Evolutionary conservation across 495 filamentous ascomycete genomes (phyloP), one percentile per base, ranked within the genome.

Genomic region (Podospora conica): DNA sequence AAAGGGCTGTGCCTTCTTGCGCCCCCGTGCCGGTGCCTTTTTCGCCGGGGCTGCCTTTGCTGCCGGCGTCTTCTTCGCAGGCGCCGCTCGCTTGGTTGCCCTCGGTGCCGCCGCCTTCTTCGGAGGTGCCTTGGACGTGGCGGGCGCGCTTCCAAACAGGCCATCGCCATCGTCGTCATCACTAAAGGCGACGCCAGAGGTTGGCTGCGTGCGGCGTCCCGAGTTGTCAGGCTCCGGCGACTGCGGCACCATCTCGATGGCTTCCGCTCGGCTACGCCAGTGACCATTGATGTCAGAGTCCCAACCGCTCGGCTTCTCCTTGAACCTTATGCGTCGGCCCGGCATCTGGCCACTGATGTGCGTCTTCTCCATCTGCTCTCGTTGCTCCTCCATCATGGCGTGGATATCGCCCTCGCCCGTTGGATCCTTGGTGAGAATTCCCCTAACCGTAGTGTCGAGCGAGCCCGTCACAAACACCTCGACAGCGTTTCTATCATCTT

Each of bases 401-500:
- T 85, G 84, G 22, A 96, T 78, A n/a, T 82, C 84, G 6, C 71
- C 72, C 9, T 22, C 58, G 24, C 88, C 85, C 12, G 91, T 88
- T 1, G 89, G 86, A 25, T 89, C 85, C 10, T 88, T 86, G 87
- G 83, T 28, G 89, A 83, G 11, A 92, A 99, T 78, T 60, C 92
- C 85, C 69, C 89, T 90, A 48, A 96, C 80, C 70, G 96, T 92
- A 65, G 81, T 86, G 15, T 85, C 81, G 2, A 98, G 80, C 23
- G 89, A 91, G 18, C 96, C 88, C 54, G 86, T 86, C 24, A 98
- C 90, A 70, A 98, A 98, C 69, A 84, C 85, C 70, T 96, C 89
- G 84, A 98, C 90, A 0, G 93, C 93, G 68, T 95, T 87, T 68
- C 92, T 96, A 77, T 99, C 95, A 70, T 97, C 91, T 68, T 98